These are phyloP conservation scores for Alternaria hordeiaustralica DNA, from an alignment of 2,329 filamentous ascomycete genomes.

Conservation along the genomic window DNA sequence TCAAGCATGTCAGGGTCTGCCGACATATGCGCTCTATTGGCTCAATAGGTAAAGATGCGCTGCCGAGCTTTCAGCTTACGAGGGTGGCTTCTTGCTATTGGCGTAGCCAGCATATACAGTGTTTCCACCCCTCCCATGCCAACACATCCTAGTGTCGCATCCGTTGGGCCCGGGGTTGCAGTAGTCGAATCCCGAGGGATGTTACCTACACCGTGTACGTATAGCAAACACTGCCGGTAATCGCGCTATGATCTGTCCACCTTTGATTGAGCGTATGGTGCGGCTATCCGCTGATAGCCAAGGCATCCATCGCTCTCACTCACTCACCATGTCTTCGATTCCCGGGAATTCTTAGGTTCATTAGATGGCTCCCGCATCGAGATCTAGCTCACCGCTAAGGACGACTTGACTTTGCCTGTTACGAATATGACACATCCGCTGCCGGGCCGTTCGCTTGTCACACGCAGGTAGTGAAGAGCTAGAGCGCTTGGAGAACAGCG, in stretches of 20 bases:
- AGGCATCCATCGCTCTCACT: not conserved
- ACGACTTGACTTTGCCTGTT: slow-evolving; percentile 4
- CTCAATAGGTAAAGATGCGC: slow-evolving; percentile 2
- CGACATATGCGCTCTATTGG: slow-evolving; percentile 19
- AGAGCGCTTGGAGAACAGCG: slow-evolving; percentile 6
- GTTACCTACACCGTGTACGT: slow-evolving; percentile 8
- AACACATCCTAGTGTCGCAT: slow-evolving; percentile 19
- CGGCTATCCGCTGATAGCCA: slow-evolving; percentile 8
- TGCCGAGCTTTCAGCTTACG: slow-evolving; percentile 21
- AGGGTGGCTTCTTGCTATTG: slow-evolving; percentile 21
- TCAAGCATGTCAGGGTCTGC: slow-evolving; percentile 12
- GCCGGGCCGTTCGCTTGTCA: slow-evolving; percentile 14
- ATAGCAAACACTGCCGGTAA: slow-evolving; percentile 21
- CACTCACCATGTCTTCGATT: not conserved
- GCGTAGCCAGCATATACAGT: slow-evolving; percentile 17
- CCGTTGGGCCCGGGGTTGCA: slow-evolving; percentile 12
- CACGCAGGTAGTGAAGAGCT: slow-evolving; percentile 12
- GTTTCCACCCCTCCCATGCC: slow-evolving; percentile 10
- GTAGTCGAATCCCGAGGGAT: slow-evolving; percentile 10
- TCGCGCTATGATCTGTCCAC: slow-evolving; percentile 7
- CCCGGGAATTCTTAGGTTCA: not conserved
- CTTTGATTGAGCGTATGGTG: slow-evolving; percentile 8
- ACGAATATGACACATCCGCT: slow-evolving; percentile 5
- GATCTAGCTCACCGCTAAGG: slow-evolving; percentile 12
- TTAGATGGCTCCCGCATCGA: slow-evolving; percentile 1